Evolutionary conservation across 139 green algal genomes (phyloP).

Genomic region (Chlorella sp.): DNA sequence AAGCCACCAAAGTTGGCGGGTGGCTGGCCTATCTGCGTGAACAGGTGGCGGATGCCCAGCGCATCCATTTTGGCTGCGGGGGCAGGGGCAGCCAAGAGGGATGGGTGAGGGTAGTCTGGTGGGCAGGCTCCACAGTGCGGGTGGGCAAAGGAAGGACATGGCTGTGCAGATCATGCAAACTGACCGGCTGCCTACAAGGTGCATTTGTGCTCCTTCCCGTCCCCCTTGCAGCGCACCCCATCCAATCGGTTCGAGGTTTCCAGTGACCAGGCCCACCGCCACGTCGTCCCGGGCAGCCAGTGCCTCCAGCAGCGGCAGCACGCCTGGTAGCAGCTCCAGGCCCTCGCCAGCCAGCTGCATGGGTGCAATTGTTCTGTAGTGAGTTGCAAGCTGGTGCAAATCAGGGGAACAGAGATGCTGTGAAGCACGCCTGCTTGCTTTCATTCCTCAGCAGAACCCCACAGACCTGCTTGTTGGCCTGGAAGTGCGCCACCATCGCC

Average conservation of each 20-base stretch:
- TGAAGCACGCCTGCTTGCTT: too few relatives aligned
- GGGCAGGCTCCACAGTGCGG: too few relatives aligned
- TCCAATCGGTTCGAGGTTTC: constrained; percentile 93
- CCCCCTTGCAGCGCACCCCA: neutral
- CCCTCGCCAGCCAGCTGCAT: constrained; percentile 51
- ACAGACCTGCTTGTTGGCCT: constrained; percentile 1
- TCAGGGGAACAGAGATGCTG: too few relatives aligned
- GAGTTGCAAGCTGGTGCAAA: too few relatives aligned
- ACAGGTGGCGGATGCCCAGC: constrained; percentile 80
- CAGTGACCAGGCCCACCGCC: constrained; percentile 78
- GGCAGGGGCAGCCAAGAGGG: neutral
- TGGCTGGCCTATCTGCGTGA: constrained; percentile 51
- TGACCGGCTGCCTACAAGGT: too few relatives aligned
- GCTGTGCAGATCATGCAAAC: too few relatives aligned
- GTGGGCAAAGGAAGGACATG: too few relatives aligned
- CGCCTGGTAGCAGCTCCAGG: constrained; percentile 71
- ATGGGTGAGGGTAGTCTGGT: too few relatives aligned
- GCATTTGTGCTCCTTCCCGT: too few relatives aligned
- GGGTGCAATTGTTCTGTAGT: too few relatives aligned
- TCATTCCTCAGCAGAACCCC: too few relatives aligned
- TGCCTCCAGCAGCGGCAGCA: constrained; percentile 60
- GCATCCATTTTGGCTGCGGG: constrained; percentile 85
- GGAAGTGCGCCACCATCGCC: constrained; percentile 67
- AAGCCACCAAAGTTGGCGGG: constrained; percentile 89
- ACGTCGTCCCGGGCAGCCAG: constrained; percentile 54